Evolutionary conservation across 2,329 filamentous ascomycete species (phyloP), one percentile per base, ranked within the genome.

Genomic region (Hypoxylon sp.): DNA sequence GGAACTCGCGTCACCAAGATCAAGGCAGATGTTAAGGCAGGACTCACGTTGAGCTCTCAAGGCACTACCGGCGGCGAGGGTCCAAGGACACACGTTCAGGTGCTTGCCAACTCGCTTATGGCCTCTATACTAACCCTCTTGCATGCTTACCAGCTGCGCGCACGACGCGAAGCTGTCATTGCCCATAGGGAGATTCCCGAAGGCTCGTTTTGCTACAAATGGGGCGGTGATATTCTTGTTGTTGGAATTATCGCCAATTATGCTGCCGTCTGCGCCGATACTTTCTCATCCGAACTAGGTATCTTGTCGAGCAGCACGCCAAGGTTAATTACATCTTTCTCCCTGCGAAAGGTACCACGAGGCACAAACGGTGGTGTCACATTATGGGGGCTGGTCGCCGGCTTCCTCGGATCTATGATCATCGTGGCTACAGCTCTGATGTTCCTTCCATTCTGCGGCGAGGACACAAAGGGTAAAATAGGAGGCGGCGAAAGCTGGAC

Each of bases 301-400:
- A 99, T 99, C 61, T 84, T 99, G 11, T 91, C 94, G 5, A 87
- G 85, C 63, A 85, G 85, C 23, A 82, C 87, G 46, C 96, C 96
- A 7, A 89, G 94, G 34, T 87, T 99, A 37, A 95, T 99, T 76
- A 97, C 93, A 3, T 94, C 92, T 12, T 88, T 86, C 14, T 88
- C 81, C 3, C 85, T 96, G 74, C 90, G 91, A 63, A 86, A 88
- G 69, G 96, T 98, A 0, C 94, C 96, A 0, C 90, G 88, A 1
- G 96, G 96, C 52, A 98, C 96, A 43, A 99, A 99, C 76, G 96
- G 96, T 30, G 96, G 95, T 14, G 92, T 99, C 7, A 96, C 93
- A 0, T 71, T 88, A 0, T 82, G 87, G 47, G 96, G 96, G 0
- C 81, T 97, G 0, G 80, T 83, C 0, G 92, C 93, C 1, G 94